Base-by-base conservation (phyloP, 1,284 basidiomycete genomes). In the Malassezia arunalokei region DNA sequence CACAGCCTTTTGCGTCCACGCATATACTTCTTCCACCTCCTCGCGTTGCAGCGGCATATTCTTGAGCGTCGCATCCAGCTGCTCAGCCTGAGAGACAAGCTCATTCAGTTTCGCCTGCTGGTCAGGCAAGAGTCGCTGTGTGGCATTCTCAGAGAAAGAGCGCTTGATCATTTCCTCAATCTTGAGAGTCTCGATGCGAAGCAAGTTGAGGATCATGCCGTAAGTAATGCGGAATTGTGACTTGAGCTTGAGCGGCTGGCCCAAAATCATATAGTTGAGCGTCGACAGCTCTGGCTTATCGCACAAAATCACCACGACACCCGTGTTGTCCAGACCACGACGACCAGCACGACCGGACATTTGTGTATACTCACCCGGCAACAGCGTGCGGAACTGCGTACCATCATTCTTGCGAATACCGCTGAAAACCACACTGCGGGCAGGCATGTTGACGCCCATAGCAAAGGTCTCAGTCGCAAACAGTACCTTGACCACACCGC, bases 151-250 rank as follows among this genome's bases (percentile, higher is more conserved):
- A 3, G 92, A 96, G 75, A 99, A 98, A 70, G 87, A 91, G 33
- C 94, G 81, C 75, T 98, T 98, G 75, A 99, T 98, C 94, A 99
- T 98, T 74, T 98, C 94, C 70, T 99, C 94, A 7, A 99, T 94
- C 59, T 84, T 81, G 32, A 99, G 78, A 2, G 94, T 90, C 71
- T 99, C 94, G 7, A 98, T 92, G 29, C 94, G 83, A 14, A 99
- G 79, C 39, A 99, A 76, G 71, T 99, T 99, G 55, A 99, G 77
- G 57, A 99, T 96, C 94, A 99, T 98, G 73, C 95, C 96, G 76
- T 98, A 99, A 1, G 94, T 99, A 59, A 99, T 78, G 45, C 94
- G 80, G 79, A 99, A 99, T 71, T 98, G 94, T 1, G 91, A 96
- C 43, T 84, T 81, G n/a, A 99, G 79, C 71, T 91, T 90, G 46